Conservation (phyloP, 1,284 basidiomycete genomes). For the Melampsora occidentalis region DNA sequence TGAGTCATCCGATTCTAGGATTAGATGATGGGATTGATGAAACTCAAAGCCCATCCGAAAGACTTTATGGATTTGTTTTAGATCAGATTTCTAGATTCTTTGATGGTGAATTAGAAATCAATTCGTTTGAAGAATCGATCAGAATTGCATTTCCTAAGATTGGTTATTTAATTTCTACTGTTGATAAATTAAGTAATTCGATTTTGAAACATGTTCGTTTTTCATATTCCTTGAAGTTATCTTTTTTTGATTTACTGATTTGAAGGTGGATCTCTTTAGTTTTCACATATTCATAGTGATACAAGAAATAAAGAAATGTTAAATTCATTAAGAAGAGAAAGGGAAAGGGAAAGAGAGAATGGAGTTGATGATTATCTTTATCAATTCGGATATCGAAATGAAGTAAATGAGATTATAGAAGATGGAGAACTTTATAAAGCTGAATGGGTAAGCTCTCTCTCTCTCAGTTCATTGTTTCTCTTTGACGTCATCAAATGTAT, state of each 20-base stretch:
- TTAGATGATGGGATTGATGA: conserved; percentile 21
- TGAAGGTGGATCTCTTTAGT: background rate
- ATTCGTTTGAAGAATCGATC: conserved; percentile 36
- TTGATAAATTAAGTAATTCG: conserved; percentile 38
- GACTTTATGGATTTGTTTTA: conserved; percentile 35
- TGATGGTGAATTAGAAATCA: conserved; percentile 40
- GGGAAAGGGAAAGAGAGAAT: conserved; percentile 1
- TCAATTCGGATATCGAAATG: conserved; percentile 38
- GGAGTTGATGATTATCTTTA: background rate
- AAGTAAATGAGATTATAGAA: conserved; percentile 29
- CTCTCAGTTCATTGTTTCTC: background rate
- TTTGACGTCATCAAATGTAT: background rate
- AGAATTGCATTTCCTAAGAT: conserved; percentile 29
- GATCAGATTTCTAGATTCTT: conserved; percentile 35
- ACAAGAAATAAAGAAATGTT: conserved; percentile 36
- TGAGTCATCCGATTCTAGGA: conserved; percentile 37
- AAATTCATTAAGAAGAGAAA: conserved; percentile 24
- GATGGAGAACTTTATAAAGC: conserved; percentile 34
- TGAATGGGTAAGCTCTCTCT: conserved; percentile 38
- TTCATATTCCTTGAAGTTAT: background rate
- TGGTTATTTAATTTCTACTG: conserved; percentile 29
- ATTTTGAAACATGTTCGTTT: conserved; percentile 38
- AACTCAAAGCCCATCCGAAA: conserved; percentile 6
- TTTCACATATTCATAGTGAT: conserved; percentile 42
- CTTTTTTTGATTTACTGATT: background rate